These are phyloP conservation scores for Penicillium lividum DNA, from an alignment of 495 filamentous ascomycete species.

Conservation along the genomic window DNA sequence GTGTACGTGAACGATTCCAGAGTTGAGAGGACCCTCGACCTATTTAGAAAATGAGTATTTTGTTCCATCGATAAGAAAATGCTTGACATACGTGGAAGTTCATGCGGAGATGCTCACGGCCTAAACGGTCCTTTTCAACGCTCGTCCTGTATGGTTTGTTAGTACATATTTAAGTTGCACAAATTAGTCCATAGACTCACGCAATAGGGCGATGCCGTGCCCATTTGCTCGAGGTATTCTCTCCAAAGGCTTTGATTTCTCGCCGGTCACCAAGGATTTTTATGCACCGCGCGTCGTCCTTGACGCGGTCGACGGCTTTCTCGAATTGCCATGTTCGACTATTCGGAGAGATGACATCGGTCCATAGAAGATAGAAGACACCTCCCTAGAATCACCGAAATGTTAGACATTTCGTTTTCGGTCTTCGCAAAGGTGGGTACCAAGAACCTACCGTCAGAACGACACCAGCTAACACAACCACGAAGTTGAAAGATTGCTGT, in stretches of 20 bases:
- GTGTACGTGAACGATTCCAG: constrained; percentile 74
- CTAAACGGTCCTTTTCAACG: constrained; percentile 66
- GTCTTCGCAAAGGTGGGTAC: neutral
- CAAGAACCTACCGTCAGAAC: constrained; percentile 58
- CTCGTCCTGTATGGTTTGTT: constrained; percentile 53
- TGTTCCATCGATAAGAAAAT: neutral
- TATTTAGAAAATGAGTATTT: constrained; percentile 32
- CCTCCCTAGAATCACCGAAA: constrained; percentile 58
- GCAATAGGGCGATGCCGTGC: constrained; percentile 80
- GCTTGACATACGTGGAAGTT: constrained; percentile 73
- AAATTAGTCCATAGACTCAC: constrained; percentile 45
- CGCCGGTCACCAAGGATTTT: constrained; percentile 73
- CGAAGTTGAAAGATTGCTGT: constrained; percentile 87
- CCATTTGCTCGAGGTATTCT: constrained; percentile 82
- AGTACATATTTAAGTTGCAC: neutral
- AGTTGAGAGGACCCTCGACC: constrained; percentile 80
- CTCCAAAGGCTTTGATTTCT: constrained; percentile 81
- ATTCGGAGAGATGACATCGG: constrained; percentile 83
- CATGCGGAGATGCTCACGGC: constrained; percentile 81
- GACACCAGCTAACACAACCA: constrained; percentile 72
- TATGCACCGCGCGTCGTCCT: constrained; percentile 65
- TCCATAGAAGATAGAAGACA: constrained; percentile 75
- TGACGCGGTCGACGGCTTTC: constrained; percentile 77
- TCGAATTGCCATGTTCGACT: constrained; percentile 89
- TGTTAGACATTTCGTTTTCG: constrained; percentile 1